Evolutionary conservation across 2,329 filamentous ascomycete species (phyloP).

Genomic region (Penicillium palitans): DNA sequence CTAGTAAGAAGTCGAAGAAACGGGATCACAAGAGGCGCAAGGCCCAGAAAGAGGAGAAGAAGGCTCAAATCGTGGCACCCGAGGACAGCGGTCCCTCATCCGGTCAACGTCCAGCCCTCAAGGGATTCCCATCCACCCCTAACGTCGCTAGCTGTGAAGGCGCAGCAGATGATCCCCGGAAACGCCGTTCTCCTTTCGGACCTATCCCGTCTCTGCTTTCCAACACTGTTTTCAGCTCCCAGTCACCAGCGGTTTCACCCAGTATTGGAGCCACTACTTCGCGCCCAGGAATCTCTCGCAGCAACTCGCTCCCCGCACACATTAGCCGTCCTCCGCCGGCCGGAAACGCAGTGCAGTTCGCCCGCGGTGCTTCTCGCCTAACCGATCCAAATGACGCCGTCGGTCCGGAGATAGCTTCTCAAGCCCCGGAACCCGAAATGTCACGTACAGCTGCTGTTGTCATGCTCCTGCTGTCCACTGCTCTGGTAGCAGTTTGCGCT

Average conservation of each 20-base stretch:
- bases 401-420: slow-evolving; percentile 12
- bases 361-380: slow-evolving; percentile 34
- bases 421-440: slow-evolving; percentile 42
- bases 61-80: slow-evolving; percentile 12
- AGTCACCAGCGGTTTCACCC: slow-evolving; percentile 12
- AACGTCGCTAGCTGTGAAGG: slow-evolving; percentile 14
- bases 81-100: not conserved
- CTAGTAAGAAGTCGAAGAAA: slow-evolving; percentile 21
- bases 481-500: slow-evolving; percentile 60
- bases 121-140: slow-evolving; percentile 17
- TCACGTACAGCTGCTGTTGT: slow-evolving; percentile 59
- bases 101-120: slow-evolving; percentile 15
- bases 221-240: slow-evolving; percentile 37
- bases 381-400: slow-evolving; percentile 19
- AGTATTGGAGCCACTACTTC: slow-evolving; percentile 15
- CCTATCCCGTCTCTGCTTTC: slow-evolving; percentile 36
- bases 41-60: slow-evolving; percentile 16
- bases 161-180: slow-evolving; percentile 17
- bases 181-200: slow-evolving; percentile 32
- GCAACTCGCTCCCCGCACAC: slow-evolving; percentile 35
- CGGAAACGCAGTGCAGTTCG: slow-evolving; percentile 38
- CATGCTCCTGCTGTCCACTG: slow-evolving; percentile 56
- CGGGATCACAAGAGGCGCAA: slow-evolving; percentile 27
- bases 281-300: slow-evolving; percentile 29
- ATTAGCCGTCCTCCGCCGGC: slow-evolving; percentile 29